A percentile compares a stretch with the other conserved stretches of the same genome.
Conservation (phyloP, 805 yeast genomes). For the Candida sakaeoensis region DNA sequence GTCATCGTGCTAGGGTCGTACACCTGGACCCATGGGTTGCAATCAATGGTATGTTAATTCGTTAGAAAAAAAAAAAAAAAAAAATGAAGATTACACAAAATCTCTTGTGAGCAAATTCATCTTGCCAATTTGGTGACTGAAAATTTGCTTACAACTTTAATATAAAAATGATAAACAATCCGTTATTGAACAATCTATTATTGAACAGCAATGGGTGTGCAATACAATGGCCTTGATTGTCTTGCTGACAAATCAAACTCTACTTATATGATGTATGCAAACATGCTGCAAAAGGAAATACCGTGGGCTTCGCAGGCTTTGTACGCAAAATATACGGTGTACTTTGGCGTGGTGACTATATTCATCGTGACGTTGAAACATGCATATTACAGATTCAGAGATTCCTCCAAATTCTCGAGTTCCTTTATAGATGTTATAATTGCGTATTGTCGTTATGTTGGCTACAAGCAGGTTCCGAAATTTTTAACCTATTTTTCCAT, state of each 20-base stretch:
- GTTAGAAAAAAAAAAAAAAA: neutral
- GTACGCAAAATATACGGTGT: constrained; percentile 38
- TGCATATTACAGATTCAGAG: constrained; percentile 24
- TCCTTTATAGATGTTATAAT: constrained; percentile 25
- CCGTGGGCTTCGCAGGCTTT: constrained; percentile 23
- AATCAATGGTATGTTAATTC: constrained; percentile 2
- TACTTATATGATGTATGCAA: constrained; percentile 17
- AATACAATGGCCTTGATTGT: constrained; percentile 38
- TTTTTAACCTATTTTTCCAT: constrained; percentile 22
- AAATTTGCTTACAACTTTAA: constrained; percentile 6
- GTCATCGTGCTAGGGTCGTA: constrained; percentile 68
- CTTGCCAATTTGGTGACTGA: neutral
- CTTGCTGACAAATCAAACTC: constrained; percentile 25
- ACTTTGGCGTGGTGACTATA: constrained; percentile 37
- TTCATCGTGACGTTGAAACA: constrained; percentile 32
- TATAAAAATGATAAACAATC: neutral
- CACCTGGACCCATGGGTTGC: constrained; percentile 60
- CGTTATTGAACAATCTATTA: neutral
- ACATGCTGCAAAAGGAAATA: constrained; percentile 27
- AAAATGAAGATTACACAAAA: neutral
- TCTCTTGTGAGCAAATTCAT: constrained; percentile 7
- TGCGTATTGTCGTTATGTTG: constrained; percentile 32
- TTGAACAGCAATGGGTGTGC: constrained; percentile 12
- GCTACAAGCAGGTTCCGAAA: constrained; percentile 30
- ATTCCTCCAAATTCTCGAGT: constrained; percentile 16